Evolutionary conservation across 2,329 filamentous ascomycete genomes (phyloP), one percentile per base, ranked within the genome.

Genomic region (Dryadomyces sulphureus): DNA sequence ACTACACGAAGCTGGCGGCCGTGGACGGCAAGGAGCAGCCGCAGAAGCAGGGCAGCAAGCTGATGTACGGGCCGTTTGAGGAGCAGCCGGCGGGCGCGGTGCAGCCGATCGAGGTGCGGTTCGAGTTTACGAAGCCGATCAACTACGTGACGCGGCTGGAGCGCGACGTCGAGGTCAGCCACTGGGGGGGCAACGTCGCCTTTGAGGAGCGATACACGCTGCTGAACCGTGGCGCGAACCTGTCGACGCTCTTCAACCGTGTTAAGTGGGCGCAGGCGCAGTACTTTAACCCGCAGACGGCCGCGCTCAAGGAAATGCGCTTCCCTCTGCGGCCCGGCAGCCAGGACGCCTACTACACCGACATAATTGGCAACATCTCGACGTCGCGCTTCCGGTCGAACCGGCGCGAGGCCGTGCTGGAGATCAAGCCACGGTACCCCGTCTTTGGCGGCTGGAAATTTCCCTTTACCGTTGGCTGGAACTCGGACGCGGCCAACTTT

Each of bases 381-480:
- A 98, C 92, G 1, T 94, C 88, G 47, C 77, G 76, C 51, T 98
- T 94, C 73, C 76, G 89, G 51, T 78, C 72, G 54, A 84, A 77
- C 60, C 76, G 73, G 60, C 79, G 83, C 20, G 84, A 90, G 63
- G 82, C 85, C n/a, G 68, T 82, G 38, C 74, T 98, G 24, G 89
- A 95, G 63, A 72, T 95, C 52, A 92, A 89, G 70, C 92, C 92
- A 19, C 79, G 92, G 45, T 98, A 94, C 63, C 92, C 92, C n/a
- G 63, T 98, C 21, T 98, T 95, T 57, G 92, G 92, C 49, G 88
- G 86, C 50, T 98, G 92, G 92, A 94, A 94, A 65, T 96, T 95
- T 65, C 92, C 85, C 53, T 98, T 96, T 70, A 86, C 84, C 49
- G 80, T 96, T 48, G 92, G 92, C 54, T 98, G 92, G 92, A 93